These are phyloP conservation scores for Phytophthora litchii DNA, from an alignment of 352 stramenopile genomes.

Conservation along the genomic window DNA sequence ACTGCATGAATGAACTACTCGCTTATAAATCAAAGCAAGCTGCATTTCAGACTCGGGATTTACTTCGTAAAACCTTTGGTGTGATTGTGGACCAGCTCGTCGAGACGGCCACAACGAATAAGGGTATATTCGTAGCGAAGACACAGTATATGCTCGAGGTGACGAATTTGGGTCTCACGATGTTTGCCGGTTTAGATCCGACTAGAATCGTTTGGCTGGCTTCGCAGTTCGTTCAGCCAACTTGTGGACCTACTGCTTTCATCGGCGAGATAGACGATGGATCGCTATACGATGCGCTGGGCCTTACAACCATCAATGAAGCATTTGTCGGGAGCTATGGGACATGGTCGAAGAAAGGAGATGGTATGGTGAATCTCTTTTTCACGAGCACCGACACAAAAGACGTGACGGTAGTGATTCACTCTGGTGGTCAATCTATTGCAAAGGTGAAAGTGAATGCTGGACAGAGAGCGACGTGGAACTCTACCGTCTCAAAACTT, in stretches of 20 bases:
- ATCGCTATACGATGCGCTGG: slow-evolving; percentile 27
- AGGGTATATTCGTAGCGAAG: slow-evolving; percentile 12
- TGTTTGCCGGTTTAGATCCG: slow-evolving; percentile 19
- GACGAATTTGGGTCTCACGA: slow-evolving; percentile 18
- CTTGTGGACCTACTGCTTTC: slow-evolving; percentile 25
- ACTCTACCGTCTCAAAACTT: slow-evolving; percentile 19
- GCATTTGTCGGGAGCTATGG: slow-evolving; percentile 33
- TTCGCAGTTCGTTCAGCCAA: slow-evolving; percentile 30
- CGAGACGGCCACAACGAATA: slow-evolving; percentile 15
- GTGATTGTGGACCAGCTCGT: slow-evolving; percentile 34
- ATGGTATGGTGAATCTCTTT: slow-evolving; percentile 24
- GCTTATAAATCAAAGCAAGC: slow-evolving; percentile 22
- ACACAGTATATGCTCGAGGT: slow-evolving; percentile 18
- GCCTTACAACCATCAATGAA: slow-evolving; percentile 18
- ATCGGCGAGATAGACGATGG: slow-evolving; percentile 34
- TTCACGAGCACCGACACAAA: slow-evolving; percentile 32
- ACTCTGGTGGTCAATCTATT: slow-evolving; percentile 20
- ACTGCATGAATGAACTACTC: slow-evolving; percentile 32
- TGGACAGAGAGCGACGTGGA: slow-evolving; percentile 18
- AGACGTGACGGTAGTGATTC: slow-evolving; percentile 29
- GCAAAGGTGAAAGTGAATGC: slow-evolving; percentile 21
- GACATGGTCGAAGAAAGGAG: slow-evolving; percentile 21
- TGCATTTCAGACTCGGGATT: slow-evolving; percentile 30
- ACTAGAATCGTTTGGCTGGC: slow-evolving; percentile 32
- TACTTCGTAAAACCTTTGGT: slow-evolving; percentile 28